phyloP scores from a whole-genome alignment of 139 green algal species.

The Auxenochlorella protothecoides region DNA sequence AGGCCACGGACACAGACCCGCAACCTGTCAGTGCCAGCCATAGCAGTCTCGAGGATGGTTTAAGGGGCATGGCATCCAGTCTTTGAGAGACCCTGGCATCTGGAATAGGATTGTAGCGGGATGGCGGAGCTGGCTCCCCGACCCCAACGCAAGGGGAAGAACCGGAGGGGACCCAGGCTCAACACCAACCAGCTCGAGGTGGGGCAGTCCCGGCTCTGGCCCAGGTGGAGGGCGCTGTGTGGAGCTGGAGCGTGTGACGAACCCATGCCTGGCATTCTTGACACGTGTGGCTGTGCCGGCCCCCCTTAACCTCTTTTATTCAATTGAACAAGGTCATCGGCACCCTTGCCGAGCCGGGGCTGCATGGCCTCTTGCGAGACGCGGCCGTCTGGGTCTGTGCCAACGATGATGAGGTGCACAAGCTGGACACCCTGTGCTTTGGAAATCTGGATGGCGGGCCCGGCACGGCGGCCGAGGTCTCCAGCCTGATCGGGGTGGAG shows the following conservation, averaged over 20 bases:
- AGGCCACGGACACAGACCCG: too few species aligned
- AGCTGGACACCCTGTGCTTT: slow-evolving; percentile 24
- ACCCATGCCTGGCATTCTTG: too few species aligned
- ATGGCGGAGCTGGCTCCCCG: slow-evolving; percentile 6
- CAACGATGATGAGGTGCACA: slow-evolving; percentile 5
- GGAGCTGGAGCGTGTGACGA: too few species aligned
- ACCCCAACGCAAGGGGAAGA: slow-evolving; percentile 16
- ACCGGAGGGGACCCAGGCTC: slow-evolving; percentile 8
- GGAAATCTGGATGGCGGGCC: slow-evolving; percentile 23
- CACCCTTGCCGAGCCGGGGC: neutral
- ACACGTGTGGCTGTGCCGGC: neutral
- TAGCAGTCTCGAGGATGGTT: too few species aligned
- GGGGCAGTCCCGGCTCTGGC: neutral
- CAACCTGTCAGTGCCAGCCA: too few species aligned
- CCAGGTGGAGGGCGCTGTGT: too few species aligned
- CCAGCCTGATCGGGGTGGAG: too few species aligned
- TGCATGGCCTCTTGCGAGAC: slow-evolving; percentile 21
- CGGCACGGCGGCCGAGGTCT: too few species aligned
- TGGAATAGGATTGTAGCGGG: neutral
- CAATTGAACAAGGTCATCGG: neutral
- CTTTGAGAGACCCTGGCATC: too few species aligned
- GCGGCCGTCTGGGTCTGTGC: slow-evolving; percentile 20
- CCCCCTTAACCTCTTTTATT: neutral
- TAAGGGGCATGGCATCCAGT: too few species aligned
- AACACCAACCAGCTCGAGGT: slow-evolving; percentile 19